Conservation (phyloP, 1,139 yeast genomes). For the Geotrichum phurueaensis region DNA sequence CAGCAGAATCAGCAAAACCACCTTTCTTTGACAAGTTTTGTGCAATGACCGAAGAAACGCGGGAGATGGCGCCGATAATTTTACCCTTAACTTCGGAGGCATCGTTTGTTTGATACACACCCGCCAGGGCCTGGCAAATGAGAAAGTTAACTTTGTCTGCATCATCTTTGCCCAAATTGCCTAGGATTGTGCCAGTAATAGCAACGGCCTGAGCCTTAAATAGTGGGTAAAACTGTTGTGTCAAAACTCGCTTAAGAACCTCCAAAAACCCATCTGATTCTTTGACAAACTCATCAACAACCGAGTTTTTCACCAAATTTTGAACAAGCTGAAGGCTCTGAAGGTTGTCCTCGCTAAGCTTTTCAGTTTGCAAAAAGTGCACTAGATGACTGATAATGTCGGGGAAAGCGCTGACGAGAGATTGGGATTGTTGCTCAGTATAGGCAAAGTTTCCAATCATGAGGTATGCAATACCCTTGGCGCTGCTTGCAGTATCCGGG, state of each 20-base stretch:
- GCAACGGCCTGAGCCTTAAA: conserved; percentile 20
- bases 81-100: conserved; percentile 16
- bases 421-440: conserved; percentile 1
- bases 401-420: background rate
- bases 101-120: conserved; percentile 9
- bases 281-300: background rate
- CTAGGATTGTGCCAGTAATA: conserved; percentile 17
- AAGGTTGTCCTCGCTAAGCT: background rate
- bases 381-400: background rate
- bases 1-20: background rate
- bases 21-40: background rate
- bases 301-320: background rate
- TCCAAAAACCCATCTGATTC: conserved; percentile 9
- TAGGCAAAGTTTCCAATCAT: conserved; percentile 16
- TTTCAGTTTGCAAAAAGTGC: background rate
- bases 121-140: background rate
- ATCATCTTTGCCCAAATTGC: background rate
- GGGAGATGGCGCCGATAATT: conserved; percentile 16
- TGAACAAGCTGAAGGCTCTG: background rate
- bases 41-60: conserved; percentile 19
- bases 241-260: conserved; percentile 20
- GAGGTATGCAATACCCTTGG: conserved; percentile 19
- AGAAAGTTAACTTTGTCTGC: background rate
- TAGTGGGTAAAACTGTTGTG: conserved; percentile 21
- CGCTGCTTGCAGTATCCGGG: conserved; percentile 1